These are phyloP conservation scores for Trichophyton schoenleinii DNA, from an alignment of 2,329 filamentous ascomycete genomes.

Conservation along the genomic window DNA sequence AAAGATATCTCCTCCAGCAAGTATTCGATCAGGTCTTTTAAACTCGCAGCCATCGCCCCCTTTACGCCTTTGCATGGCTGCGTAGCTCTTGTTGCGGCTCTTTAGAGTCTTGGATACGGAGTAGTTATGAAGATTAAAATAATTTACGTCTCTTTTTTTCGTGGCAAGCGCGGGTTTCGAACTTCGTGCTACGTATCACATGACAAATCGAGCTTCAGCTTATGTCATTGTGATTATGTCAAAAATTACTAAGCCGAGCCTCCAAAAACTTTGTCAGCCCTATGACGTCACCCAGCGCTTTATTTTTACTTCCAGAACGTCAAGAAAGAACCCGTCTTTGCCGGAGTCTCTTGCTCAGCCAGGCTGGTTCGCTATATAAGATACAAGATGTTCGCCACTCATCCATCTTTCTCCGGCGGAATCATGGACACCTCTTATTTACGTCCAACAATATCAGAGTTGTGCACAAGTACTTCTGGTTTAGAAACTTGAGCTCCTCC, in stretches of 20 bases:
- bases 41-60: conserved; percentile 34
- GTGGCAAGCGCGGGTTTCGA: conserved; percentile 8
- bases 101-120: not conserved
- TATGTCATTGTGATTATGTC: too few relatives aligned
- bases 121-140: not conserved
- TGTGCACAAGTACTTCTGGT: not conserved
- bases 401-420: not conserved
- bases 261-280: not conserved
- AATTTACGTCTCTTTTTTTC: not conserved
- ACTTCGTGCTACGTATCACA: not conserved
- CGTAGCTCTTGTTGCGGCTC: not conserved
- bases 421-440: not conserved
- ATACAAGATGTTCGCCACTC: not conserved
- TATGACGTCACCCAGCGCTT: not conserved
- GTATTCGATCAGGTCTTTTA: conserved; percentile 47
- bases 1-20: conserved; percentile 48
- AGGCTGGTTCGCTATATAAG: not conserved
- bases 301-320: not conserved
- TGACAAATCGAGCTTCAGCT: not conserved
- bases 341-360: not conserved
- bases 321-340: not conserved
- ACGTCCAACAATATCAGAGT: not conserved
- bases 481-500: not conserved
- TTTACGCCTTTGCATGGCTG: conserved; percentile 4
- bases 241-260: not conserved